These are phyloP conservation scores for Dryadomyces sulphureus DNA, from an alignment of 2,329 filamentous ascomycete species.

Conservation along the genomic window DNA sequence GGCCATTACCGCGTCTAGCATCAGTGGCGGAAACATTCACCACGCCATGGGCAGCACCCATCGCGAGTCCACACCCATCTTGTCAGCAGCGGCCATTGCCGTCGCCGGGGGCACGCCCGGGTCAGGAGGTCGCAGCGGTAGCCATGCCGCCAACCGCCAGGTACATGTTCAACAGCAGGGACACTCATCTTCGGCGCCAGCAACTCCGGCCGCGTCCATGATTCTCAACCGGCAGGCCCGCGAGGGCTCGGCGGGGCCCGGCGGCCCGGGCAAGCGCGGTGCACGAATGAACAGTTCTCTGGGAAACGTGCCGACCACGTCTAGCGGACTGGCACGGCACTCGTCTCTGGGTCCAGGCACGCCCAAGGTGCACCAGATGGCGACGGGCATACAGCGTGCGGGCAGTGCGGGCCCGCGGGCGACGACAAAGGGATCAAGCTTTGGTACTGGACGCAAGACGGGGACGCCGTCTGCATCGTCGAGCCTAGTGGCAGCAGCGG, in stretches of 20 bases:
- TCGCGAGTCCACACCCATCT: slow-evolving; percentile 10
- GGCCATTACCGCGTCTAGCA: slow-evolving; percentile 18
- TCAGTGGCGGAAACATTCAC: slow-evolving; percentile 14
- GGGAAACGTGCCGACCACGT: slow-evolving; percentile 32
- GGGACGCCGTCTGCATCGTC: slow-evolving; percentile 23
- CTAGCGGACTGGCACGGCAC: slow-evolving; percentile 46
- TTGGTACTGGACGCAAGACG: slow-evolving; percentile 27
- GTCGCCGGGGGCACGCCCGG: slow-evolving; percentile 11
- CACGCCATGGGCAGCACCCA: slow-evolving; percentile 16
- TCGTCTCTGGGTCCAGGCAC: slow-evolving; percentile 49
- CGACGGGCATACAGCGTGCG: slow-evolving; percentile 20
- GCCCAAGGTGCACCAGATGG: slow-evolving; percentile 30
- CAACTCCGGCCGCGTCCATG: slow-evolving; percentile 45
- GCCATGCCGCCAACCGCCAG: slow-evolving; percentile 30
- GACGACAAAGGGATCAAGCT: slow-evolving; percentile 27
- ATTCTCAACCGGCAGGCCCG: slow-evolving; percentile 41
- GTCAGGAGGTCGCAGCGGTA: slow-evolving; percentile 23
- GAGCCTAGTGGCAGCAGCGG: neutral
- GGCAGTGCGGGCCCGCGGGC: slow-evolving; percentile 47
- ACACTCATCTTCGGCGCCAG: slow-evolving; percentile 40
- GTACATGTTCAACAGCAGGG: slow-evolving; percentile 33
- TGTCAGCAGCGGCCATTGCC: neutral
- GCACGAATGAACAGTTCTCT: slow-evolving; percentile 32
- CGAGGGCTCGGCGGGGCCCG: slow-evolving; percentile 44
- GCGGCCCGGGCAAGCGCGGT: slow-evolving; percentile 32